A percentile compares a stretch with the other conserved stretches of the same genome.
These are phyloP conservation scores for Madurella mycetomatis DNA, from an alignment of 2,329 filamentous ascomycete species.

Conservation along the genomic window DNA sequence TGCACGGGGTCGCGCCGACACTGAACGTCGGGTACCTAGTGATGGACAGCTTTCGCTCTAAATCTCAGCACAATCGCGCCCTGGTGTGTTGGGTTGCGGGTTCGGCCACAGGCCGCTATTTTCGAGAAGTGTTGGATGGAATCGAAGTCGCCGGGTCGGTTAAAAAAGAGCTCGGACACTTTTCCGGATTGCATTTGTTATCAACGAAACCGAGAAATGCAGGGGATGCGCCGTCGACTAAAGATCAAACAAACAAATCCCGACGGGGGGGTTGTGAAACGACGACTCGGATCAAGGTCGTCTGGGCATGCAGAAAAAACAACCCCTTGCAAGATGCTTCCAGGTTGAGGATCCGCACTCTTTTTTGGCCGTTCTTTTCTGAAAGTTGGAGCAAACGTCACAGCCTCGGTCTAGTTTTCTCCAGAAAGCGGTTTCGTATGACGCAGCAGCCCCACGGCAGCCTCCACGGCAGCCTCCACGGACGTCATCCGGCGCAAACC, in stretches of 20 bases:
- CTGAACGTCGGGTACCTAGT: not conserved
- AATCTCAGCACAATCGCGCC: not conserved
- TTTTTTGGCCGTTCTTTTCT: not conserved
- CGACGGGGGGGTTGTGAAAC: no score
- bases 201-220: not conserved
- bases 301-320: no score
- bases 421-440: conserved; percentile 7
- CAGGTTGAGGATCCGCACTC: not conserved
- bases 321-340: not conserved
- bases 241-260: not conserved
- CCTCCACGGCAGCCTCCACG: conserved; percentile 1
- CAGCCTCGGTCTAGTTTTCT: not conserved
- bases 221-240: not conserved
- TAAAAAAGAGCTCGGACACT: conserved; percentile 1
- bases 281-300: no score
- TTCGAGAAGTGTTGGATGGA: not conserved
- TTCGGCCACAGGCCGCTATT: not conserved
- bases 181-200: no score
- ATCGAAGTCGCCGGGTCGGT: not conserved
- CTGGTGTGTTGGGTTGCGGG: not conserved
- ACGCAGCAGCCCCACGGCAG: conserved; percentile 13
- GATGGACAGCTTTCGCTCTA: not conserved
- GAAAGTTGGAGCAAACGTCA: not conserved
- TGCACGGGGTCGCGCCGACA: conserved; percentile 8
- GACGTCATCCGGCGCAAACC: conserved; percentile 20